Base-by-base conservation (phyloP, 805 yeast species). In the Saturnispora bothae region DNA sequence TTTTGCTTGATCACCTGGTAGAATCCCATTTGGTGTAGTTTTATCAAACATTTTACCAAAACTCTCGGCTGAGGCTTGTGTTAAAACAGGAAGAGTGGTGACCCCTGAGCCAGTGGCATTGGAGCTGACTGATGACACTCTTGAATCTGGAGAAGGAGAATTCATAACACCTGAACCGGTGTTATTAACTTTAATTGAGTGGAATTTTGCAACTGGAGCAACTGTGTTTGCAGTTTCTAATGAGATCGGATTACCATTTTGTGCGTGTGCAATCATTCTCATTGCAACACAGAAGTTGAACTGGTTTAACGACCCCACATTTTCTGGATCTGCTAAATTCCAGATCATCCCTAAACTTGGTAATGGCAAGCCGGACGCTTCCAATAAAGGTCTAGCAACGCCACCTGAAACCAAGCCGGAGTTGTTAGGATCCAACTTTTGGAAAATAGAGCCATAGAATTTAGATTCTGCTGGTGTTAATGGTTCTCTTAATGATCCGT, bases 301-400 rank as follows among this genome's bases (percentile, higher is more conserved):
- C 53, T 78, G 83, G 48, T 79, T 80, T 45, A 92, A 66, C 52
- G 78, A 82, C 0, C 99, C 99, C 45, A 76, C 69, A 61, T 85
- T 85, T 42, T 76, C 78, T n/a, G 73, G 71, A 60, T 92, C 99
- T n/a, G 95, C 86, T 26, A 82, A 56, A 57, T 83, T 88, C 98
- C 98, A 92, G 45, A 92, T 78, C 59, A 86, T 92, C 8, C 96
- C 95, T 26, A 92, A 66, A 22, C 72, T 63, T 14, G 77, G 66
- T 3, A 94, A 79, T 5, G 92, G 77, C 34, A 92, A 67, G 1
- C 94, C 94, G 3, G 94, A 78, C 42, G 81, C 82, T 50, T 86
- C 95, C 46, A 92, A 76, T 5, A 94, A 66, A 10, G 84, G 69
- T 47, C 92, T 74, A 10, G 95, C 83, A 28, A 78, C 76, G 28